Evolutionary conservation across 148 eudicot species (phyloP), one percentile per base, ranked within the genome.

Genomic region (Limonium bicolor): DNA sequence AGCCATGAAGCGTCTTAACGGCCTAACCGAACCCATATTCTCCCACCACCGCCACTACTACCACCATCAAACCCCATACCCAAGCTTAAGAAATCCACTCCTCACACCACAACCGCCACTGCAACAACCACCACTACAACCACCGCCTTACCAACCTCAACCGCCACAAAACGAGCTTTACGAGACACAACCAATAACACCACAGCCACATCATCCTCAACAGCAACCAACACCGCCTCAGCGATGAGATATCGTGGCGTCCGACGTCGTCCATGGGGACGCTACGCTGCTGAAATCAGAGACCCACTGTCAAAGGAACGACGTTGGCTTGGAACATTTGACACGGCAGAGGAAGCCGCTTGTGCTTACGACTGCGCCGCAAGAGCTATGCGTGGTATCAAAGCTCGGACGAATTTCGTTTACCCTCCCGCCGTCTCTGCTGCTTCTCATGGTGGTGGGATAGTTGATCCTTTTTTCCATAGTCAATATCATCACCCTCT

Each of bases 191-290:
- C 23, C 25, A n/a, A n/a, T n/a, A n/a, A n/a, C n/a, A n/a, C n/a
- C n/a, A n/a, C n/a, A n/a, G n/a, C n/a, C n/a, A n/a, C n/a, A n/a
- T n/a, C n/a, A n/a, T n/a, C n/a, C n/a, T n/a, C n/a, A n/a, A n/a
- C n/a, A n/a, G n/a, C n/a, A n/a, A 51, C 45, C 21, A 36, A 7
- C 22, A 9, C 24, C 50, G 18, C 12, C 5, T 4, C 23, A 12
- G 8, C 22, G 7, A 54, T 56, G 49, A 37, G 78, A 15, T 78
- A 78, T 73, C 68, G 82, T 4, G 87, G 82, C 5, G 87, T 78
- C 4, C 82, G 82, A 4, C 87, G 87, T 57, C 82, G 87, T 11
- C 87, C 87, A 0, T 78, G 87, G 87, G 87, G 87, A 27, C 78
- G 82, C 0, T 78, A 74, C 53, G 87, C 87, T 2, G 87, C 87